Percentiles rank a stretch among this genome's conserved stretches.
Evolutionary conservation across 345 rosid genomes (phyloP).

Genomic region (Aquilaria malaccensis): DNA sequence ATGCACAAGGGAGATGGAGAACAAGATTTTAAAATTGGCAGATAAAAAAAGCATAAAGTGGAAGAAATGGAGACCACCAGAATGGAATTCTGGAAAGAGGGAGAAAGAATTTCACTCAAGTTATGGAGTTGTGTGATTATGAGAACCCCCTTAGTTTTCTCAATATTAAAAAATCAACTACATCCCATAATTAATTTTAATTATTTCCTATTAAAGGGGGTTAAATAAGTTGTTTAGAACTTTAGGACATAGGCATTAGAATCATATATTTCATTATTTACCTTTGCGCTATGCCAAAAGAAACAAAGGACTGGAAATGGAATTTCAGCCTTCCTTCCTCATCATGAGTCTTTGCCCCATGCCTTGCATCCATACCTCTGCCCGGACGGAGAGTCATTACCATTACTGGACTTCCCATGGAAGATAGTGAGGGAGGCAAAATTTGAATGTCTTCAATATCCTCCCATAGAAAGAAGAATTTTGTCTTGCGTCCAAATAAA

Average conservation of each 20-base stretch:
- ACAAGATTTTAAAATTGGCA: too few species aligned
- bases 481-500: constrained; percentile 86
- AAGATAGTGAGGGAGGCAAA: constrained; percentile 70
- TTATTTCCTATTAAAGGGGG: not conserved
- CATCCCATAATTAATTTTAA: not conserved
- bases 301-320: constrained; percentile 92
- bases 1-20: too few species aligned
- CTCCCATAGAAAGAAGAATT: constrained; percentile 96
- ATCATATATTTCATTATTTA: constrained; percentile 23
- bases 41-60: too few species aligned
- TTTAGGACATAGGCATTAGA: too few species aligned
- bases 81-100: too few species aligned
- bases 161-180: too few species aligned
- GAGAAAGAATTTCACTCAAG: too few species aligned
- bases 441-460: constrained; percentile 86
- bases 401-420: constrained; percentile 90
- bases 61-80: too few species aligned
- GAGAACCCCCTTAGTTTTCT: too few species aligned
- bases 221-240: not conserved
- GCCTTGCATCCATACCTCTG: constrained; percentile 84
- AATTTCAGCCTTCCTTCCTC: constrained; percentile 93
- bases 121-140: too few species aligned
- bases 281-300: constrained; percentile 84
- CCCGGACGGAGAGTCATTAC: constrained; percentile 71
- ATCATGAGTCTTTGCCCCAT: constrained; percentile 84